These are phyloP conservation scores for Atkinsonella texensis DNA, from an alignment of 2,329 filamentous ascomycete species.

Conservation along the genomic window DNA sequence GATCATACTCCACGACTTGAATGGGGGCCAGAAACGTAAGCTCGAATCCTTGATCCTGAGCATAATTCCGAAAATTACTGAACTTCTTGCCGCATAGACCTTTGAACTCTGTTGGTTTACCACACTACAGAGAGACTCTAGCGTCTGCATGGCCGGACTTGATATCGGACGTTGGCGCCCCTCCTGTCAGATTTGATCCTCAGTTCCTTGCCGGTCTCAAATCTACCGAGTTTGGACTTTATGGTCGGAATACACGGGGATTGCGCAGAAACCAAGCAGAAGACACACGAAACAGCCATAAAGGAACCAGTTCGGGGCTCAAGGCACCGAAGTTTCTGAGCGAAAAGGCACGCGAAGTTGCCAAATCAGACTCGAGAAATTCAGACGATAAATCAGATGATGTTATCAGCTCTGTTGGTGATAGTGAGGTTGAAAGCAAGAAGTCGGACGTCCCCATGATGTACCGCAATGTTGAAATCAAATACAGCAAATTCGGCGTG, in stretches of 20 bases:
- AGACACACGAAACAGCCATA: constrained; percentile 55
- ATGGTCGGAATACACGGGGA: constrained; percentile 64
- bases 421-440: constrained; percentile 58
- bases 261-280: constrained; percentile 72
- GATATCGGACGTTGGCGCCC: constrained; percentile 74
- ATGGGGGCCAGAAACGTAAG: constrained; percentile 60
- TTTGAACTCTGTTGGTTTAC: constrained; percentile 77
- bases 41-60: constrained; percentile 5
- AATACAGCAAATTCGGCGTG: constrained; percentile 98
- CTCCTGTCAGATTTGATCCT: constrained; percentile 62
- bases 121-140: constrained; percentile 80
- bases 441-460: constrained; percentile 75
- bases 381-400: constrained; percentile 40
- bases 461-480: constrained; percentile 93
- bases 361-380: constrained; percentile 30
- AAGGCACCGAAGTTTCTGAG: constrained; percentile 86
- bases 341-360: constrained; percentile 69
- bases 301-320: constrained; percentile 45
- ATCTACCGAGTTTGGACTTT: constrained; percentile 62
- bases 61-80: constrained; percentile 1
- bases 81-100: constrained; percentile 37
- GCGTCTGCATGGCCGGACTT: constrained; percentile 86
- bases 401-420: constrained; percentile 51
- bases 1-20: constrained; percentile 48
- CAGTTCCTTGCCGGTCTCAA: constrained; percentile 58